phyloP scores from a whole-genome alignment of 2,329 filamentous ascomycete genomes.

The Penicillium crustosum region DNA sequence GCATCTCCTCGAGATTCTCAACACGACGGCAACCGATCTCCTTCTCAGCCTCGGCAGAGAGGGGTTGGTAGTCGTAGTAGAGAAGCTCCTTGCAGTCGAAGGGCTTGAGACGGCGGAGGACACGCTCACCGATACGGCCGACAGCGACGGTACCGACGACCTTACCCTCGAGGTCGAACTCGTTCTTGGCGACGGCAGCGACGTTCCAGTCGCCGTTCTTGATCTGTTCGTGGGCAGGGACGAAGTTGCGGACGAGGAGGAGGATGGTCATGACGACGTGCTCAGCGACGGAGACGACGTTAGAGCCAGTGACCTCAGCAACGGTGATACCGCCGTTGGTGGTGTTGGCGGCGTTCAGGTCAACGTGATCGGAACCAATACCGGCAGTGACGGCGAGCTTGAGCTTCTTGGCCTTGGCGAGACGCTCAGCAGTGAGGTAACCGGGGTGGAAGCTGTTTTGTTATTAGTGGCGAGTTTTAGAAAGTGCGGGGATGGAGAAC shows the following conservation, averaged over 20 bases:
- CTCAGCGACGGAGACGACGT: slow-evolving; percentile 97
- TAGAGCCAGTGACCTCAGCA: slow-evolving; percentile 95
- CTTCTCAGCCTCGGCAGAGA: slow-evolving; percentile 79
- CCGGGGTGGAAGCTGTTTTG: slow-evolving; percentile 76
- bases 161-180: slow-evolving; percentile 97
- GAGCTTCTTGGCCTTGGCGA: slow-evolving; percentile 97
- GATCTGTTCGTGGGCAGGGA: slow-evolving; percentile 94
- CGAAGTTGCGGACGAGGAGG: slow-evolving; percentile 93
- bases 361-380: slow-evolving; percentile 97
- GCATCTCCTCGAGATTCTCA: slow-evolving; percentile 85
- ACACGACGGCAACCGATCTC: slow-evolving; percentile 95
- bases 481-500: background rate
- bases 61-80: slow-evolving; percentile 99
- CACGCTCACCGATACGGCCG: slow-evolving; percentile 96
- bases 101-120: slow-evolving; percentile 89
- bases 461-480: background rate
- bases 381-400: slow-evolving; percentile 96
- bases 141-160: slow-evolving; percentile 96
- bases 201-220: slow-evolving; percentile 90
- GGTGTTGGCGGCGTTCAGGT: slow-evolving; percentile 94
- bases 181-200: slow-evolving; percentile 93
- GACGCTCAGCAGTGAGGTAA: slow-evolving; percentile 93
- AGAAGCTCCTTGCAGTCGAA: slow-evolving; percentile 99
- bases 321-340: slow-evolving; percentile 98
- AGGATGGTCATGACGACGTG: slow-evolving; percentile 99